Evolutionary conservation across 148 eudicot species (phyloP).

Genomic region (Limonium bicolor): DNA sequence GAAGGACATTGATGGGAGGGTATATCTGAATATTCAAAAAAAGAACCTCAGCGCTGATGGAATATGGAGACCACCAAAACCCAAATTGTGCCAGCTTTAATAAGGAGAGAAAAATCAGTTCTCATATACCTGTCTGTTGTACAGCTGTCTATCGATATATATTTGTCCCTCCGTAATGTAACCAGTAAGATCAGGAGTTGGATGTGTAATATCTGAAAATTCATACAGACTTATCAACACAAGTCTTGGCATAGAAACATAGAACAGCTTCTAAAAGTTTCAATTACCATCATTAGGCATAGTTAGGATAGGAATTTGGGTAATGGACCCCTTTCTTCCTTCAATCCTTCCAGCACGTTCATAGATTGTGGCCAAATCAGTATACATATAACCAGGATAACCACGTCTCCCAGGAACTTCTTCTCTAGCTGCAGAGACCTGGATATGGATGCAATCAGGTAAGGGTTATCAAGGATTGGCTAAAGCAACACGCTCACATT

Average conservation of each 20-base stretch:
- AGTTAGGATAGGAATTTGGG: slow-evolving; percentile 91
- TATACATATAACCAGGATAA: slow-evolving; percentile 99
- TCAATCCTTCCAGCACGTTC: slow-evolving; percentile 99
- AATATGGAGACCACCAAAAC: too few species aligned
- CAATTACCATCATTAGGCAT: slow-evolving; percentile 97
- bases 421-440: slow-evolving; percentile 99
- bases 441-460: slow-evolving; percentile 6
- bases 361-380: slow-evolving; percentile 97
- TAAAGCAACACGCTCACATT: too few species aligned
- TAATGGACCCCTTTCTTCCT: slow-evolving; percentile 92
- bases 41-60: background rate
- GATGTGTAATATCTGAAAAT: slow-evolving; percentile 93
- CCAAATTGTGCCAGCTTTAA: too few species aligned
- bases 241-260: background rate
- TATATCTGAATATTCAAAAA: slow-evolving; percentile 50
- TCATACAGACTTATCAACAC: background rate
- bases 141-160: slow-evolving; percentile 91
- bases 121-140: slow-evolving; percentile 72
- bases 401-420: slow-evolving; percentile 99
- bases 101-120: background rate
- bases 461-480: background rate
- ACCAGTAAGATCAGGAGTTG: slow-evolving; percentile 99
- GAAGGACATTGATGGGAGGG: slow-evolving; percentile 97
- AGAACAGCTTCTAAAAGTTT: background rate
- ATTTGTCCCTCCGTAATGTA: slow-evolving; percentile 99